These are phyloP conservation scores for Naumovozyma castellii DNA, from an alignment of 805 yeast genomes.

Conservation along the genomic window DNA sequence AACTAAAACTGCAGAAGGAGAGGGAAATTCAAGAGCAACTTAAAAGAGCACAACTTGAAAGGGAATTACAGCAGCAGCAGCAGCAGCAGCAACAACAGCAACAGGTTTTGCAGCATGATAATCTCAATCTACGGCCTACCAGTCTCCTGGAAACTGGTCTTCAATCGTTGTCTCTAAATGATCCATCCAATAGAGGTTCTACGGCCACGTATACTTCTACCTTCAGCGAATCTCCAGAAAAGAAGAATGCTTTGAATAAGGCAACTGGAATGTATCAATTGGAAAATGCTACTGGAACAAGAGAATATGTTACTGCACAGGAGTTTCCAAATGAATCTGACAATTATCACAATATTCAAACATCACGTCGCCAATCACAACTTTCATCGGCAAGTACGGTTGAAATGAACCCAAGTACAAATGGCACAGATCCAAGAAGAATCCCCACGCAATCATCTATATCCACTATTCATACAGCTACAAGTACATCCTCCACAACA, in stretches of 20 bases:
- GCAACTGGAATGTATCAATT: conserved; percentile 19
- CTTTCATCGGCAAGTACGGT: background rate
- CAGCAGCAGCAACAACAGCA: conserved; percentile 5
- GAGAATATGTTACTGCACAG: conserved; percentile 24
- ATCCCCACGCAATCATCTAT: background rate
- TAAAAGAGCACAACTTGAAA: background rate
- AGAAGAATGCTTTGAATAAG: conserved; percentile 15
- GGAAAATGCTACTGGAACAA: conserved; percentile 22
- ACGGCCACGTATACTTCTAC: conserved; percentile 18
- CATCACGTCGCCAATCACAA: background rate
- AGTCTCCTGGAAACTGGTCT: conserved; percentile 17
- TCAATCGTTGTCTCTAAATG: conserved; percentile 9
- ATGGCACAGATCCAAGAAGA: background rate
- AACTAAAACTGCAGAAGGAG: conserved; percentile 2
- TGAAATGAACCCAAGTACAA: background rate
- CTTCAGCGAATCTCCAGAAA: conserved; percentile 20
- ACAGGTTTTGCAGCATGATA: conserved; percentile 1
- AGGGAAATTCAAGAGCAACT: conserved; percentile 7
- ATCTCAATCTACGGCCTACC: conserved; percentile 13
- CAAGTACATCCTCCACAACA: too few species aligned
- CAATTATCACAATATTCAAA: too few species aligned
- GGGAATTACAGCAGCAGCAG: background rate
- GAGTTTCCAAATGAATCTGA: conserved; percentile 9
- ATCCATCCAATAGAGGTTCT: conserved; percentile 11
- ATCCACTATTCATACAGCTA: background rate